Evolutionary conservation across 345 rosid genomes (phyloP), one percentile per base, ranked within the genome.

Genomic region (Raphanus sativus): DNA sequence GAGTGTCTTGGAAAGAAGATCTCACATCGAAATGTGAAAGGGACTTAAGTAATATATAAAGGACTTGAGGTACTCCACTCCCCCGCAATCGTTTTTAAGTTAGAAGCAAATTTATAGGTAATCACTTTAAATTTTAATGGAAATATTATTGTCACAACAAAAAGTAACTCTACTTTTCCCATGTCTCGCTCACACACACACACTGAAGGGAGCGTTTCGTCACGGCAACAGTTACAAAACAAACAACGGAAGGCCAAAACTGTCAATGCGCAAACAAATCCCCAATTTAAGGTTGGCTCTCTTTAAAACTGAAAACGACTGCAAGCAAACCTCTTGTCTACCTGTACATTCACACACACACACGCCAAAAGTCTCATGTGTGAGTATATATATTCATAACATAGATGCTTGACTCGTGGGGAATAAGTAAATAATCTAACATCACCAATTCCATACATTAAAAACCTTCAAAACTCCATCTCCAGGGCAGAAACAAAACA

Each of bases 301-400:
- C 26, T 71, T 8, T 10, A 13, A 4, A 75, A 30, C 74, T 42
- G 74, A 68, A 75, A 76, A 61, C 59, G 74, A 76, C 74, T 45
- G 54, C 33, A 75, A 75, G 69, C 75, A 76, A 69, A 55, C 26
- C 66, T 74, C 21, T 66, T 38, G 65, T 26, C 56, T 65, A 67
- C 67, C 56, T 75, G 40, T 66, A 67, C 50, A 75, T 58, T 12
- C n/a, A 74, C 56, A 48, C 52, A 45, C 56, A 45, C 48, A 73
- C 69, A 61, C 65, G 21, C 21, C 21, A 21, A 45, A 29, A 64
- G 17, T 73, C 29, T 61, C 6, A 40, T 60, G 3, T 70, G 40
- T 33, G 24, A 32, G 16, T 63, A 15, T 62, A 25, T 36, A 30
- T n/a, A 65, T 13, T 45, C 15, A 29, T 13, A 52, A n/a, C 55